Evolutionary conservation across 2,329 filamentous ascomycete species (phyloP), one percentile per base, ranked within the genome.

Genomic region (Cytospora leucostoma): DNA sequence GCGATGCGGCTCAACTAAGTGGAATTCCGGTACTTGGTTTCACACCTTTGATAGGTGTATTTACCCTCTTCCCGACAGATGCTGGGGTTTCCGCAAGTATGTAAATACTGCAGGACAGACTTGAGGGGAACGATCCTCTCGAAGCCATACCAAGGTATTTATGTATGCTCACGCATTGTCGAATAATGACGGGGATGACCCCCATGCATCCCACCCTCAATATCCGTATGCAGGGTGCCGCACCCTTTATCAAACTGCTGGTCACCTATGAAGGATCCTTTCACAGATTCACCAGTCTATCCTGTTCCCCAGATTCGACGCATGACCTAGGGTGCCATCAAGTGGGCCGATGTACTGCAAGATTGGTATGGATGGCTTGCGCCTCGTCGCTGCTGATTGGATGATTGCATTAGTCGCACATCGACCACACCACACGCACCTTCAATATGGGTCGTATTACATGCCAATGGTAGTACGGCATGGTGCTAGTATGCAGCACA

Each of bases 301-400:
- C 33, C 32, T 59, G 53, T 63, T 56, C 61, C 61, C 61, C 56
- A 60, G 61, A 63, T 63, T 51, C 50, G 59, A 47, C 61, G 51
- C 61, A 63, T 63, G 61, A 63, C 61, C 52, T 38, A 34, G 21
- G 61, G 61, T 58, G 56, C 49, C 49, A 56, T 59, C 52, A 15
- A 44, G 57, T 53, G 57, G 57, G 57, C 57, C 37, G 57, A 53
- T 40, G 38, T 35, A 27, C 57, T 64, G 62, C 62, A 49, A 60
- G 62, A 64, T 64, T 32, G 57, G 53, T 47, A 56, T 51, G 56
- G 40, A 40, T 44, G 6, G 57, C 17, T 56, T 12, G 15, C 33
- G 37, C 21, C 34, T 19, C 37, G 35, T 19, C 61, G 15, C 19
- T 33, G 19, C 37, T 50, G 2, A 64, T 64, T 64, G 57, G 57